Percentiles rank a stretch among this genome's conserved stretches.
Conservation (phyloP, 352 stramenopile species). For the Globisporangium abappressorium region DNA sequence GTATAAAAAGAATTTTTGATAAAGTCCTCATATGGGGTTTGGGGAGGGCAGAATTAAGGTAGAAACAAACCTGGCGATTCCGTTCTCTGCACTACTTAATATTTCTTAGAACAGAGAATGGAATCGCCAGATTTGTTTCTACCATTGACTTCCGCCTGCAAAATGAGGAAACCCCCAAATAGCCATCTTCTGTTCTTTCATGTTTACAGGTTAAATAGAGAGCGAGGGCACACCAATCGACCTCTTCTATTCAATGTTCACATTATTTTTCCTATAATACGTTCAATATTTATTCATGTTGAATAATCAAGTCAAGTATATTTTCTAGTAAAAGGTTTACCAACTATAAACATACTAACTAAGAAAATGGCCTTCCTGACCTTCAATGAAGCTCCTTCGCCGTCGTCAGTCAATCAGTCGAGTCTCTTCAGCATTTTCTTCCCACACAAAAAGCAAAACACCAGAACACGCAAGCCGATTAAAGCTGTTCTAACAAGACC, state of each 20-base stretch:
- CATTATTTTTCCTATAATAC: too few relatives aligned
- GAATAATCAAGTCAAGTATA: background rate
- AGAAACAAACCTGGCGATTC: too few relatives aligned
- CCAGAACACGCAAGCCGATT: background rate
- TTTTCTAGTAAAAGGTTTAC: background rate
- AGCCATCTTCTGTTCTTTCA: background rate
- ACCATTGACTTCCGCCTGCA: too few relatives aligned
- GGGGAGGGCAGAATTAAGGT: too few relatives aligned
- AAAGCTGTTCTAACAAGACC: background rate
- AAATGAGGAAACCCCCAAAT: too few relatives aligned
- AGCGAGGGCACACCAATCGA: background rate
- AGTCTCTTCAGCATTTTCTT: background rate
- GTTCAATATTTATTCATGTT: too few relatives aligned
- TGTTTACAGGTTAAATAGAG: background rate
- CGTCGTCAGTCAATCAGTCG: background rate
- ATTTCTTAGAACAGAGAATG: too few relatives aligned
- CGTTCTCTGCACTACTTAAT: too few relatives aligned
- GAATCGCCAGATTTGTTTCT: too few relatives aligned
- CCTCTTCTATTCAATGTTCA: background rate
- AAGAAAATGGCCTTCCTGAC: background rate
- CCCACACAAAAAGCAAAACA: background rate
- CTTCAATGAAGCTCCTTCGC: background rate
- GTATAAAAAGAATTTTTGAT: too few relatives aligned
- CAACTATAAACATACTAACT: background rate
- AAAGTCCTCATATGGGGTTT: too few relatives aligned